phyloP scores from a whole-genome alignment of 2,329 filamentous ascomycete genomes.

The Sphaceloma murrayae region DNA sequence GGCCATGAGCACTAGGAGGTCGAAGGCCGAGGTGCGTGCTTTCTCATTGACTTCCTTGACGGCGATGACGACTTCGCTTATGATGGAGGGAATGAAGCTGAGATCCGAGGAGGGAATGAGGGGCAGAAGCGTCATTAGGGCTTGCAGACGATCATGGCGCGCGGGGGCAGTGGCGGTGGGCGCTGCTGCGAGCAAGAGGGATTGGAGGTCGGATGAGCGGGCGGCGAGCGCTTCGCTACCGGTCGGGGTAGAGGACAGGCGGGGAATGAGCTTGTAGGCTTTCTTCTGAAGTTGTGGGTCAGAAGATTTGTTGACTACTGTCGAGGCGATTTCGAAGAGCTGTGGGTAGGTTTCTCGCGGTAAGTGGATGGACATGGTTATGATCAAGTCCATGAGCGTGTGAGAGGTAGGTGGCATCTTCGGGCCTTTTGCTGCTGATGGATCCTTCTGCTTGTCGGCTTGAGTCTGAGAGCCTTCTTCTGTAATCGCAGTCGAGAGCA shows the following conservation, averaged over 20 bases:
- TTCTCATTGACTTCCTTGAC: constrained; percentile 98
- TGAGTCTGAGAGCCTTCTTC: constrained; percentile 53
- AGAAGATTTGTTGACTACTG: constrained; percentile 69
- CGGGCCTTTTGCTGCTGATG: constrained; percentile 34
- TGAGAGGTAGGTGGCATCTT: constrained; percentile 86
- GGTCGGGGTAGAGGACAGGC: constrained; percentile 69
- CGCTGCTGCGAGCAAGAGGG: constrained; percentile 66
- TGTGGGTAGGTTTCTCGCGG: constrained; percentile 74
- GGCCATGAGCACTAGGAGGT: constrained; percentile 80
- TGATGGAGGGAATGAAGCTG: constrained; percentile 83
- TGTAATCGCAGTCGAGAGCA: constrained; percentile 65
- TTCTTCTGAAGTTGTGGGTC: constrained; percentile 97
- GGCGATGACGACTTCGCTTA: constrained; percentile 90
- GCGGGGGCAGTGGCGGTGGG: constrained; percentile 82
- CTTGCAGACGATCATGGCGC: constrained; percentile 73
- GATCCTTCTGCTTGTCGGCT: constrained; percentile 48
- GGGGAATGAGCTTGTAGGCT: constrained; percentile 93
- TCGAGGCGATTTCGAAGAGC: constrained; percentile 76
- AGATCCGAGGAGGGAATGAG: constrained; percentile 68
- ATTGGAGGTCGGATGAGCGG: constrained; percentile 68
- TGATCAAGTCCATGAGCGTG: constrained; percentile 92
- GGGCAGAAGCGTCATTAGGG: constrained; percentile 70
- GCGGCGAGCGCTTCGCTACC: constrained; percentile 68
- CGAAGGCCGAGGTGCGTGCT: constrained; percentile 79
- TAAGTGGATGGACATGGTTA: constrained; percentile 90